A percentile compares a stretch with the other conserved stretches of the same genome.
These are phyloP conservation scores for Mrakia frigida DNA, from an alignment of 768 basidiomycete species.

Conservation along the genomic window DNA sequence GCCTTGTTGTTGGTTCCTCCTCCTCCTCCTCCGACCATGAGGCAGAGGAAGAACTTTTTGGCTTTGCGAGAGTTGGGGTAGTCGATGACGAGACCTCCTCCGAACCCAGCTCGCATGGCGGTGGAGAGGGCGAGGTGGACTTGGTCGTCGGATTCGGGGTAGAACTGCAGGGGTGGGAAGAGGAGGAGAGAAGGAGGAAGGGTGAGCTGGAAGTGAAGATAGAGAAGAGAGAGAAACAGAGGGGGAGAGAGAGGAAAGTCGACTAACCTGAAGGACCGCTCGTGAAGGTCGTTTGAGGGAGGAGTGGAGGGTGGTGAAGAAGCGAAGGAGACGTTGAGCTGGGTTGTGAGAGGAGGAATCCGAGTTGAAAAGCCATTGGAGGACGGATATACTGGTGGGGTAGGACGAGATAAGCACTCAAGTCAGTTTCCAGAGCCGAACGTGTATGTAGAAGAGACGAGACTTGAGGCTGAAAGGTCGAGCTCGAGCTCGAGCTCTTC, in stretches of 20 bases:
- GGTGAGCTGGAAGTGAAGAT: not conserved
- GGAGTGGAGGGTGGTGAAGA: slow-evolving; percentile 67
- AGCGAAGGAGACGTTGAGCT: slow-evolving; percentile 56
- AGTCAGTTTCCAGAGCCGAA: not conserved
- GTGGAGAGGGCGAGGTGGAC: slow-evolving; percentile 87
- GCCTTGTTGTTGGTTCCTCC: slow-evolving; percentile 28
- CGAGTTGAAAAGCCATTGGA: slow-evolving; percentile 97
- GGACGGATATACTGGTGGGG: slow-evolving; percentile 76
- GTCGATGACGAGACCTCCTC: slow-evolving; percentile 92
- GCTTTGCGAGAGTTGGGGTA: slow-evolving; percentile 97
- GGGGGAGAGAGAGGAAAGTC: not conserved
- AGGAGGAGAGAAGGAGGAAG: not conserved
- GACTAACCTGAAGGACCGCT: slow-evolving; percentile 70
- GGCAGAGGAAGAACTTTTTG: slow-evolving; percentile 84
- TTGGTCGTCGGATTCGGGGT: slow-evolving; percentile 95
- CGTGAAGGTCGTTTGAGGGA: slow-evolving; percentile 57
- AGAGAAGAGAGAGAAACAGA: not conserved
- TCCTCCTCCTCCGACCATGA: slow-evolving; percentile 73
- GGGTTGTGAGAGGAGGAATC: slow-evolving; percentile 67
- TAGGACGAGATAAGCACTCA: not conserved
- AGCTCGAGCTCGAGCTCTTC: not conserved
- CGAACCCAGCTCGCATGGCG: slow-evolving; percentile 92
- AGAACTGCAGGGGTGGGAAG: slow-evolving; percentile 66
- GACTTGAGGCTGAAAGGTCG: not conserved
- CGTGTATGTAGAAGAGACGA: slow-evolving; percentile 1